A percentile compares a stretch with the other conserved stretches of the same genome.
phyloP scores from a whole-genome alignment of 768 basidiomycete species.

The Boletus rex-veris region DNA sequence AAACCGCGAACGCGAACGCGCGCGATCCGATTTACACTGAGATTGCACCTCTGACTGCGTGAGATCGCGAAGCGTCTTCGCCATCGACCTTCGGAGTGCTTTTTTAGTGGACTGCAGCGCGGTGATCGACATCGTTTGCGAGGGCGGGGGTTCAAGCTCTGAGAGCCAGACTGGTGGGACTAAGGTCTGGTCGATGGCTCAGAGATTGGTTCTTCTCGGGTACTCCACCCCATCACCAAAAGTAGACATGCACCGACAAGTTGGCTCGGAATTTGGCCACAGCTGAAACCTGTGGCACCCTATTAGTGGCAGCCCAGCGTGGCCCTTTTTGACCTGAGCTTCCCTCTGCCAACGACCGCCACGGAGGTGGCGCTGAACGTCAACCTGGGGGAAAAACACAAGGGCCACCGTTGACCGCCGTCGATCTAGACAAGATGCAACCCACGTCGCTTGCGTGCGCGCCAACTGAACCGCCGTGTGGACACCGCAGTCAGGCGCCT shows the following conservation, averaged over 20 bases:
- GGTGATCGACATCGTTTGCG: conserved; percentile 26
- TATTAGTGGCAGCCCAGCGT: too few species aligned
- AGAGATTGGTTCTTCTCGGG: not conserved
- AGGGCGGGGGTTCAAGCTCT: not conserved
- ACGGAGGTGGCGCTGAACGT: conserved; percentile 23
- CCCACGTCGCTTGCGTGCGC: conserved; percentile 42
- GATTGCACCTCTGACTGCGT: conserved; percentile 43
- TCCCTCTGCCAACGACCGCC: conserved; percentile 3
- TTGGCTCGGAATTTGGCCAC: conserved; percentile 9
- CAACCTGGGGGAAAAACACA: not conserved
- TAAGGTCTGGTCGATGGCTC: not conserved
- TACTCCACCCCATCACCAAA: not conserved
- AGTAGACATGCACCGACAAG: not conserved
- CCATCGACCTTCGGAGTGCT: conserved; percentile 50
- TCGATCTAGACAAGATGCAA: conserved; percentile 7
- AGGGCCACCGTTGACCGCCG: too few species aligned
- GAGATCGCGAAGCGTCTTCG: conserved; percentile 43
- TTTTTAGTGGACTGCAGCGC: conserved; percentile 44
- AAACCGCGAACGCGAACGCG: not conserved
- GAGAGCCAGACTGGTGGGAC: not conserved
- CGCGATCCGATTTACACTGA: conserved; percentile 48
- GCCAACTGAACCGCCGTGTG: conserved; percentile 38
- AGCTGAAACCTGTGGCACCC: too few species aligned
- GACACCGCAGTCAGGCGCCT: conserved; percentile 62
- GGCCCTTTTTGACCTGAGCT: too few species aligned